Conservation (phyloP, 2,329 filamentous ascomycete species). For the Elsinoe arachidis region DNA sequence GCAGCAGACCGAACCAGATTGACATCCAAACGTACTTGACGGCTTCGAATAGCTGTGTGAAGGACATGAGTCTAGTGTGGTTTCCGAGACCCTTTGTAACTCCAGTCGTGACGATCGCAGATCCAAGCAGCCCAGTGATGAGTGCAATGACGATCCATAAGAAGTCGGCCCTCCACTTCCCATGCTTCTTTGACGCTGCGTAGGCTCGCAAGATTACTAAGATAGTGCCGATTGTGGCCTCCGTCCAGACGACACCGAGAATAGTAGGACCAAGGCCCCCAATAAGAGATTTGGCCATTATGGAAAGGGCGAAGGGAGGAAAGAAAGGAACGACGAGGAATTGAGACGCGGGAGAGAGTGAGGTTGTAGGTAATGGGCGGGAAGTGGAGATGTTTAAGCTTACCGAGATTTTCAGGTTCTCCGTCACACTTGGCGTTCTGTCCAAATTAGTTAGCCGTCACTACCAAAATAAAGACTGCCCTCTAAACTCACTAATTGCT, state of each 20-base stretch:
- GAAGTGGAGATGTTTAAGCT: neutral
- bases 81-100: slow-evolving; percentile 6
- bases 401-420: too few relatives aligned
- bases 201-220: neutral
- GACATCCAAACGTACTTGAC: neutral
- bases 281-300: neutral
- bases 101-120: neutral
- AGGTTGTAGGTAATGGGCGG: neutral
- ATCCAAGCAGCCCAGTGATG: neutral
- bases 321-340: neutral
- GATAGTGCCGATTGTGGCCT: neutral
- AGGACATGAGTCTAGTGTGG: neutral
- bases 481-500: too few relatives aligned
- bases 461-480: too few relatives aligned
- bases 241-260: slow-evolving; percentile 1
- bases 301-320: neutral
- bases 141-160: slow-evolving; percentile 7
- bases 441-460: too few relatives aligned
- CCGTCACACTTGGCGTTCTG: too few relatives aligned
- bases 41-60: neutral
- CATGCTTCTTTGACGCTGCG: slow-evolving; percentile 5
- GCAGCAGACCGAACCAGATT: neutral
- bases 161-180: slow-evolving; percentile 7
- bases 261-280: slow-evolving; percentile 1
- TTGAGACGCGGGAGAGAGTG: neutral